Conservation (phyloP, 305 asterid species). For the Stenogyne calaminthoides region DNA sequence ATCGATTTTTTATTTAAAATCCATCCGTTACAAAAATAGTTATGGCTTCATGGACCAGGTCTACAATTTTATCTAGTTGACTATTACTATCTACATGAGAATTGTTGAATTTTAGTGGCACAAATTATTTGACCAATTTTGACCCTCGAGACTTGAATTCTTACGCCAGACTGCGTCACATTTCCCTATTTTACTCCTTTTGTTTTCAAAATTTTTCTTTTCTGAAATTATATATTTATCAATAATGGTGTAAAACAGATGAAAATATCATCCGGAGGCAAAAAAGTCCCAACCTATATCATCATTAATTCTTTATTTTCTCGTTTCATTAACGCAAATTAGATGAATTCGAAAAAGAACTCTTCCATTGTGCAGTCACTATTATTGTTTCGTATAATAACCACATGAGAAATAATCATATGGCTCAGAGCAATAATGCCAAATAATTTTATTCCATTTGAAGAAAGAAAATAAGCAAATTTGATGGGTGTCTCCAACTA, state of each 20-base stretch:
- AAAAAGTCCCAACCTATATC: neutral
- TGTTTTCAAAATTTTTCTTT: neutral
- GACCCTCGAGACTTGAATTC: slow-evolving; percentile 23
- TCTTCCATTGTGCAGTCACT: neutral
- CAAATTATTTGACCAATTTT: slow-evolving; percentile 28
- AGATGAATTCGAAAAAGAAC: neutral
- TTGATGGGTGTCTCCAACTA: neutral
- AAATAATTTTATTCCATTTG: neutral
- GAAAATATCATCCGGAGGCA: too few relatives aligned
- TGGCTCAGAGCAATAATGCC: neutral
- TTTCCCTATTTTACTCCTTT: neutral
- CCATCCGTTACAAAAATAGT: neutral
- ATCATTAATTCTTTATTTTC: neutral
- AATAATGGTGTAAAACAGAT: neutral
- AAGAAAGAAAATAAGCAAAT: neutral
- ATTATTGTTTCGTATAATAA: neutral
- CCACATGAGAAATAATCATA: neutral
- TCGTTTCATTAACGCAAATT: neutral
- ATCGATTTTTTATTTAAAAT: too few relatives aligned
- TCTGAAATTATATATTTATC: neutral
- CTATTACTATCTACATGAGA: neutral
- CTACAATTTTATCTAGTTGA: slow-evolving; percentile 16
- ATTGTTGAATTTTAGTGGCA: neutral
- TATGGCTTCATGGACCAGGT: neutral
- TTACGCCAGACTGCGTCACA: neutral